phyloP scores from a whole-genome alignment of 1,284 basidiomycete genomes.

The Omphalotus olearius region DNA sequence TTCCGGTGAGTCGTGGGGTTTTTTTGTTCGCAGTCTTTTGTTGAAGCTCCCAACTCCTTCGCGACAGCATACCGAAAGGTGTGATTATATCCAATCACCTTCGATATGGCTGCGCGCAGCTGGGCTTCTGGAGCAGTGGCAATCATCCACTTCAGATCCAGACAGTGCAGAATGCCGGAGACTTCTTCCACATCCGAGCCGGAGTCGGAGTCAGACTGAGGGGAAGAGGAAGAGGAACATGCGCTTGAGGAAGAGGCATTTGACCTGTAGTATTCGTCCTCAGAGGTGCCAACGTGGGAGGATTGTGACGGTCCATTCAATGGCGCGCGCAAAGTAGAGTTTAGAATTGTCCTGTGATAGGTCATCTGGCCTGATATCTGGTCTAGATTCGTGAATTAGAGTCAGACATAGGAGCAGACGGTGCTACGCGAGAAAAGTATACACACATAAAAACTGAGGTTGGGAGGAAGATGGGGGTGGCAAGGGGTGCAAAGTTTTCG shows the following conservation, averaged over 20 bases:
- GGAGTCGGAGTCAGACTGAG: constrained; percentile 22
- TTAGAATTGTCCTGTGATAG: neutral
- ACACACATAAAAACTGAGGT: neutral
- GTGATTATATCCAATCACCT: constrained; percentile 26
- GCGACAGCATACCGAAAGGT: constrained; percentile 29
- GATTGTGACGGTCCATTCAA: neutral
- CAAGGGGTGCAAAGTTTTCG: neutral
- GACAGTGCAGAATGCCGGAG: neutral
- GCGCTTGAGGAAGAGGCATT: constrained; percentile 11
- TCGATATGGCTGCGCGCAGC: constrained; percentile 29
- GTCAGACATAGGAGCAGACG: neutral
- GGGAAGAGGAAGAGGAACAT: constrained; percentile 22
- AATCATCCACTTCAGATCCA: constrained; percentile 25
- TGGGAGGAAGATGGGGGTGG: neutral
- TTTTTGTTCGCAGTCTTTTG: too few relatives aligned
- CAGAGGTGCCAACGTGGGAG: neutral
- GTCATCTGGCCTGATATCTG: constrained; percentile 1
- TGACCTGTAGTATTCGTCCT: constrained; percentile 6
- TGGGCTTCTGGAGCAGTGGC: constrained; percentile 25
- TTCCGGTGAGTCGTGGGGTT: neutral
- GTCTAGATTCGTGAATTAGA: neutral
- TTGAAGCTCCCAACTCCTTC: constrained; percentile 23
- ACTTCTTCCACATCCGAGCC: constrained; percentile 17
- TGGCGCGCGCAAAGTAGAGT: neutral
- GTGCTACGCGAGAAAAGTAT: neutral